Conservation (phyloP, 257 asterid genomes). For the Solanum sejunctum region DNA sequence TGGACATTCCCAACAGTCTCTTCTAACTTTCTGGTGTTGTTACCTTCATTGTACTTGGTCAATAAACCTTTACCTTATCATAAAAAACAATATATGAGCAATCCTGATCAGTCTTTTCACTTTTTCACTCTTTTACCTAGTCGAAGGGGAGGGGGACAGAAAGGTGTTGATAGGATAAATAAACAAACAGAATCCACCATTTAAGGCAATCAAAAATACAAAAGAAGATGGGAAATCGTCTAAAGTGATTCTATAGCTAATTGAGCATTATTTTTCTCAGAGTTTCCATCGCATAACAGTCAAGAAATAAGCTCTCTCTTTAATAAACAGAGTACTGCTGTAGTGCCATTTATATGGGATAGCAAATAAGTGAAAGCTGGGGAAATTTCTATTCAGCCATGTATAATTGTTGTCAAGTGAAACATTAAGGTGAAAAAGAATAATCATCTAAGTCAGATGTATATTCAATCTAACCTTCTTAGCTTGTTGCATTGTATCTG, state of each 20-base stretch:
- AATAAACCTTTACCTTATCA: too few species aligned
- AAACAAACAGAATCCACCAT: not conserved
- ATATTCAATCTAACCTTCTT: constrained; percentile 49
- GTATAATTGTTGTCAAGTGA: not conserved
- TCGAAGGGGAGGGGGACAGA: not conserved
- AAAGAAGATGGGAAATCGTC: too few species aligned
- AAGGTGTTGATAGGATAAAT: not conserved
- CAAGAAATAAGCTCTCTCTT: not conserved
- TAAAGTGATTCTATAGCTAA: not conserved
- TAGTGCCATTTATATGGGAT: not conserved
- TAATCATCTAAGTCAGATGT: not conserved
- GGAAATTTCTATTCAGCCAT: not conserved
- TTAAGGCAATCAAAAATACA: not conserved
- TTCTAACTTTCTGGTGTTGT: too few species aligned
- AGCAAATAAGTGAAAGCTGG: not conserved
- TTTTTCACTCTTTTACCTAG: not conserved
- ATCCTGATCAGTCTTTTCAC: not conserved
- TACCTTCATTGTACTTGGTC: too few species aligned
- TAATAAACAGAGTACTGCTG: not conserved
- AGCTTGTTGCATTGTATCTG: constrained; percentile 78
- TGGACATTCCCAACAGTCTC: too few species aligned
- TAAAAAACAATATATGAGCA: not conserved
- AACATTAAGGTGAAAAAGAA: not conserved
- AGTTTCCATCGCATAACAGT: not conserved
- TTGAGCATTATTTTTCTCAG: not conserved